Evolutionary conservation across 805 yeast species (phyloP).

Genomic region (Candida bentonensis): DNA sequence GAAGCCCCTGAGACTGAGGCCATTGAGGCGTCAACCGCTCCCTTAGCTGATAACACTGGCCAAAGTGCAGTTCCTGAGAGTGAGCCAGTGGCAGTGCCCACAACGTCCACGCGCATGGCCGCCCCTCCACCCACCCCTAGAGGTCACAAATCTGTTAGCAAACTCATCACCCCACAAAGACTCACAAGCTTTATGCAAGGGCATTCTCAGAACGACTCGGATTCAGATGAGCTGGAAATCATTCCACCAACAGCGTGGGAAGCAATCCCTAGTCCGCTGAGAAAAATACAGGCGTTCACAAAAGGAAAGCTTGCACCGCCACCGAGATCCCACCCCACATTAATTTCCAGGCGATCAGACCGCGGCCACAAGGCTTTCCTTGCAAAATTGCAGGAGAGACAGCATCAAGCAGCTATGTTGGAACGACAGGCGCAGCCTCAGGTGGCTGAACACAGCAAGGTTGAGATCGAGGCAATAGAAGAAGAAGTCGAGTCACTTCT

Average conservation of each 20-base stretch:
- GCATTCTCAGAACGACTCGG: background rate
- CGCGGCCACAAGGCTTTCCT: slow-evolving; percentile 1
- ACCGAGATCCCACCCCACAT: no score
- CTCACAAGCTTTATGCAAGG: slow-evolving; percentile 8
- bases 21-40: no score
- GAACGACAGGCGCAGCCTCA: slow-evolving; percentile 3
- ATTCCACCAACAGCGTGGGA: slow-evolving; percentile 10
- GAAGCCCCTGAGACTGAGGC: background rate
- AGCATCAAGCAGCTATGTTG: slow-evolving; percentile 6
- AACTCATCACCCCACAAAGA: slow-evolving; percentile 2
- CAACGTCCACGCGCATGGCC: no score
- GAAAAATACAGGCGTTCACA: slow-evolving; percentile 8
- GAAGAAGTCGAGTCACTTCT: slow-evolving; percentile 8
- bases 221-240: slow-evolving; percentile 10
- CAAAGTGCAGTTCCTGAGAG: no score
- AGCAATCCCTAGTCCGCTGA: slow-evolving; percentile 8
- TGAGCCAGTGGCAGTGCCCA: no score
- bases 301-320: no score
- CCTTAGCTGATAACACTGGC: no score
- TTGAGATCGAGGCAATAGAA: slow-evolving; percentile 3
- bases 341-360: slow-evolving; percentile 7
- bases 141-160: background rate
- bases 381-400: slow-evolving; percentile 5
- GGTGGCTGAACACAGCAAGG: slow-evolving; percentile 4
- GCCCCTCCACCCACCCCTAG: background rate